A percentile compares a stretch with the other conserved stretches of the same genome.
Conservation (phyloP, 1,284 basidiomycete species). For the Leccinum pallidistipes region DNA sequence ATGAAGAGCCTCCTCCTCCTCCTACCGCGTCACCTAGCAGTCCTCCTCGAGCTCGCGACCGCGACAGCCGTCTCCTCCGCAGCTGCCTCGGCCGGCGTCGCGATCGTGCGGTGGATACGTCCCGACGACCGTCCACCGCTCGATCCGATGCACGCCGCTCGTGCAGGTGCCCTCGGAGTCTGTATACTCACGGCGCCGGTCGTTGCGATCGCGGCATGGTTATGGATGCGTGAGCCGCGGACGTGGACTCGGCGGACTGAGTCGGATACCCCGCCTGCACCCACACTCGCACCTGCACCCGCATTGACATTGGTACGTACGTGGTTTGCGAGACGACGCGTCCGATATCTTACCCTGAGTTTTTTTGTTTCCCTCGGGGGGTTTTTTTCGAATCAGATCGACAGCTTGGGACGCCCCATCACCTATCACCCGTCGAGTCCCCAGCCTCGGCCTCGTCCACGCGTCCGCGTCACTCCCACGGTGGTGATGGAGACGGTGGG, state of each 20-base stretch:
- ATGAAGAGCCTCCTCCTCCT: background rate
- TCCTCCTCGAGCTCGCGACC: slow-evolving; percentile 14
- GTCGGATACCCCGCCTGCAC: background rate
- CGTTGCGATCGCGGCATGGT: slow-evolving; percentile 4
- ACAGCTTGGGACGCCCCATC: background rate
- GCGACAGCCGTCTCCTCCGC: slow-evolving; percentile 14
- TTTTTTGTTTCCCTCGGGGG: background rate
- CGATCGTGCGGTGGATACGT: background rate
- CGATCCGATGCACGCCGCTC: slow-evolving; percentile 19
- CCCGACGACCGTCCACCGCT: background rate
- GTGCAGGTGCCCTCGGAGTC: slow-evolving; percentile 17
- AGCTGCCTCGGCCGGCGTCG: slow-evolving; percentile 12
- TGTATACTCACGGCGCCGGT: slow-evolving; percentile 13
- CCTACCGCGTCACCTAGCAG: slow-evolving; percentile 1
- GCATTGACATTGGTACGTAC: slow-evolving; percentile 10
- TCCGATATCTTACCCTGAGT: background rate
- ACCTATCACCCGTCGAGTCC: slow-evolving; percentile 2
- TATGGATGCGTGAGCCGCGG: slow-evolving; percentile 7
- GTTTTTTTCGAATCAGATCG: background rate
- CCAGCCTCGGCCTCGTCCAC: background rate
- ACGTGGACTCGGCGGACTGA: background rate
- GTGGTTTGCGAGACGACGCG: background rate
- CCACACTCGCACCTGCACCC: background rate
- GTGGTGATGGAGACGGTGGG: slow-evolving; percentile 8
- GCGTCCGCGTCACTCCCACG: slow-evolving; percentile 5